Evolutionary conservation across 108 stramenopile species (phyloP).

Genomic region (Halocafeteria seosinensis): DNA sequence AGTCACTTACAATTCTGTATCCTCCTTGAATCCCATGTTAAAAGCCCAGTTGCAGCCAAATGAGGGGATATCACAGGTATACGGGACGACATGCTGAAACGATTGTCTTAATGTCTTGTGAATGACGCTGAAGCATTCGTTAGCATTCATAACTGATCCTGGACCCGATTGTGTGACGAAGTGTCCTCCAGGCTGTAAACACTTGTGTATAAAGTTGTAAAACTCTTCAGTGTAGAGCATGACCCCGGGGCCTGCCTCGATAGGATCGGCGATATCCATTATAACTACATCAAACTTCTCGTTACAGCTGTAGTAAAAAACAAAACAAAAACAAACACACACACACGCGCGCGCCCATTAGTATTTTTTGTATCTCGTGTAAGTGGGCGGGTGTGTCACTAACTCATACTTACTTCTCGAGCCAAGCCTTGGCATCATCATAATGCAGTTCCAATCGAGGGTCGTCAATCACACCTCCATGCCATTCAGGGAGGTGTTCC

Average conservation of each 20-base stretch:
- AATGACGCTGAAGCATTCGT: conserved; percentile 56
- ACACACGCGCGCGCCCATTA: no score
- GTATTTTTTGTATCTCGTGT: no score
- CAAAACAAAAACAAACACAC: no score
- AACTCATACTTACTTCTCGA: conserved; percentile 10
- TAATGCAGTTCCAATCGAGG: conserved; percentile 36
- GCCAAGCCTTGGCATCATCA: conserved; percentile 31
- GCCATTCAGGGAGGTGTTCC: conserved; percentile 54
- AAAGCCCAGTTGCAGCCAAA: conserved; percentile 75
- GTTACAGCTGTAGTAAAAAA: no score
- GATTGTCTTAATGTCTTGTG: conserved; percentile 51
- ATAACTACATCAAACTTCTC: conserved; percentile 56
- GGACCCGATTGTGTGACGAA: conserved; percentile 62
- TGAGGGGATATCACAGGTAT: conserved; percentile 51
- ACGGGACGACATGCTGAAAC: conserved; percentile 58
- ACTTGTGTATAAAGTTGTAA: conserved; percentile 45
- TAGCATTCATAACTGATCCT: conserved; percentile 31
- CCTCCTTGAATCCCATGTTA: conserved; percentile 45
- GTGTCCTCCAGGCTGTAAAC: conserved; percentile 38
- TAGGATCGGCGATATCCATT: conserved; percentile 55
- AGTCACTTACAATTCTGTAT: no score
- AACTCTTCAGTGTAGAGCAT: conserved; percentile 72
- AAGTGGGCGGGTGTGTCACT: no score
- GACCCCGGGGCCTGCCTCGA: conserved; percentile 34
- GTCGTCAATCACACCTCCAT: conserved; percentile 51